phyloP scores from a whole-genome alignment of 768 basidiomycete genomes.

The Termitomyces bulborhizus region DNA sequence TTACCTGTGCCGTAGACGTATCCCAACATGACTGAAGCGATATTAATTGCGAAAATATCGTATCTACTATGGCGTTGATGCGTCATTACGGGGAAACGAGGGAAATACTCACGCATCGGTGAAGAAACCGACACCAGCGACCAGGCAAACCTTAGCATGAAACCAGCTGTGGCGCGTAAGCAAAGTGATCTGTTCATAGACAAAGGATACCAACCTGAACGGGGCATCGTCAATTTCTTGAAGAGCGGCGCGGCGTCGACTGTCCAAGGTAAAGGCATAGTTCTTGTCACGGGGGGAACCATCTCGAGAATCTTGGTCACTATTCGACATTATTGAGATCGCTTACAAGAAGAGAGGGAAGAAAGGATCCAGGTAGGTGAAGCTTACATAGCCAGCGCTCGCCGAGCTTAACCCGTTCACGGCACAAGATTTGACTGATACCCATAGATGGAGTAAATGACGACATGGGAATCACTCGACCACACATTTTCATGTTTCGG shows the following conservation, averaged over 20 bases:
- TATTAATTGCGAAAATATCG: conserved; percentile 88
- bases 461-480: no score
- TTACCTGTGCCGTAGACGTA: conserved; percentile 60
- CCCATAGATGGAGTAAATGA: no score
- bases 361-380: background rate
- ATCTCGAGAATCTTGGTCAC: conserved; percentile 31
- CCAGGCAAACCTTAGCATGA: conserved; percentile 70
- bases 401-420: no score
- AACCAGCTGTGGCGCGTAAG: conserved; percentile 52
- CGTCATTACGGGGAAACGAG: background rate
- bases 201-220: conserved; percentile 50
- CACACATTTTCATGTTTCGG: no score
- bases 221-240: conserved; percentile 82
- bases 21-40: conserved; percentile 76
- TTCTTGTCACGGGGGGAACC: conserved; percentile 24
- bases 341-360: background rate
- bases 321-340: conserved; percentile 21
- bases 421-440: no score
- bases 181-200: background rate
- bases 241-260: conserved; percentile 73
- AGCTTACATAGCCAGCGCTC: background rate
- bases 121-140: conserved; percentile 85
- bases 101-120: conserved; percentile 59
- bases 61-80: conserved; percentile 36
- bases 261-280: conserved; percentile 42